Evolutionary conservation across 1,284 basidiomycete genomes (phyloP).

Genomic region (Austroboletus novae-zelandiae): DNA sequence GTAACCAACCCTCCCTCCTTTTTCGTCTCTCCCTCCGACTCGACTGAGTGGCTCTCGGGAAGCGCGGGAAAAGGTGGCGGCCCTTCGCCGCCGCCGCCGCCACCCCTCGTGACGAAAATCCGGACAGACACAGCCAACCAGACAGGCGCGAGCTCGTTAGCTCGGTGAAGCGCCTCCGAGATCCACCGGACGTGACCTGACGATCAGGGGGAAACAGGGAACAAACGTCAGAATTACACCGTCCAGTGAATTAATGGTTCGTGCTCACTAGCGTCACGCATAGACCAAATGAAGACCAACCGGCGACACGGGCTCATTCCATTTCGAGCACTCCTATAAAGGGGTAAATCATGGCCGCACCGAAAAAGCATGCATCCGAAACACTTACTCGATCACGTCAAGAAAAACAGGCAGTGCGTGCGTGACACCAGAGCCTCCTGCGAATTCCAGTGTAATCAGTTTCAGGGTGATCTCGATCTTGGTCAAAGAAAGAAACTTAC

Average conservation of each 20-base stretch:
- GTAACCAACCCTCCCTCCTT: slow-evolving; percentile 11
- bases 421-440: slow-evolving; percentile 44
- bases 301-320: slow-evolving; percentile 23
- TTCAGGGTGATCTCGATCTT: neutral
- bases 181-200: slow-evolving; percentile 36
- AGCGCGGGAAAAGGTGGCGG: neutral
- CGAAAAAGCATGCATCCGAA: neutral
- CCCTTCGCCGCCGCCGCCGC: neutral
- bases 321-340: slow-evolving; percentile 26
- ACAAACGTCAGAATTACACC: neutral
- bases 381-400: slow-evolving; percentile 35
- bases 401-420: slow-evolving; percentile 41
- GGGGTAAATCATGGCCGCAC: neutral
- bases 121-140: slow-evolving; percentile 33
- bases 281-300: slow-evolving; percentile 39
- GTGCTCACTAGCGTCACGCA: slow-evolving; percentile 36
- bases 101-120: slow-evolving; percentile 31
- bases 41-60: slow-evolving; percentile 4
- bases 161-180: slow-evolving; percentile 28
- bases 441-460: neutral
- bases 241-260: neutral
- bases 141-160: slow-evolving; percentile 19
- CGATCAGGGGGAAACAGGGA: neutral
- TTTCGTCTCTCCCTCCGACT: slow-evolving; percentile 6
- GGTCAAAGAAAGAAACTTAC: slow-evolving; percentile 14